These are phyloP conservation scores for Termitomyces sp. DNA, from an alignment of 768 basidiomycete genomes.

Conservation along the genomic window DNA sequence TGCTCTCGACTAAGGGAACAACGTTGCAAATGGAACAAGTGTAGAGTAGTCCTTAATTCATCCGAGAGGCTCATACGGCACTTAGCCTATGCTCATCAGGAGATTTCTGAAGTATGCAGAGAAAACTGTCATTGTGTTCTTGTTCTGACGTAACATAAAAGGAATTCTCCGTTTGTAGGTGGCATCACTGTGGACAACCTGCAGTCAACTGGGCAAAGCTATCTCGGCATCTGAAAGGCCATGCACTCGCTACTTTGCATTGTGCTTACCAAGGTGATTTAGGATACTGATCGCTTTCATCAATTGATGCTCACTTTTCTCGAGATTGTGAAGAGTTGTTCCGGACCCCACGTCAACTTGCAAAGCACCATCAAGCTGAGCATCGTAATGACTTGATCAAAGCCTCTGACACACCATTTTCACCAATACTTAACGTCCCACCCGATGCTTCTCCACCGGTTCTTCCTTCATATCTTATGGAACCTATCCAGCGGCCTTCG, in stretches of 20 bases:
- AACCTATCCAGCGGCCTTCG: slow-evolving; percentile 34
- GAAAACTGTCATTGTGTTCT: neutral
- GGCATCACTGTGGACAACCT: slow-evolving; percentile 49
- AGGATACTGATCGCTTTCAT: neutral
- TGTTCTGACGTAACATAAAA: neutral
- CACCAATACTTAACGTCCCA: slow-evolving; percentile 23
- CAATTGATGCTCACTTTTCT: neutral
- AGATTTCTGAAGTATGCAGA: slow-evolving; percentile 5
- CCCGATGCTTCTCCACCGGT: slow-evolving; percentile 30
- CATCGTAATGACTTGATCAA: slow-evolving; percentile 30
- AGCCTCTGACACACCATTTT: slow-evolving; percentile 25
- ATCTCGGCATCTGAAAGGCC: slow-evolving; percentile 45
- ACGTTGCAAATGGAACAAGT: slow-evolving; percentile 56
- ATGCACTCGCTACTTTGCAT: slow-evolving; percentile 35
- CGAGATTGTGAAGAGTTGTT: slow-evolving; percentile 52
- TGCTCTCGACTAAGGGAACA: slow-evolving; percentile 39
- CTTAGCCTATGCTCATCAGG: slow-evolving; percentile 22
- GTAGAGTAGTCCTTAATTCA: slow-evolving; percentile 51
- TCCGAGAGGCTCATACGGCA: slow-evolving; percentile 43
- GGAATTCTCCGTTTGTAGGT: slow-evolving; percentile 40
- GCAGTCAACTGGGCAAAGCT: slow-evolving; percentile 31
- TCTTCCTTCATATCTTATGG: slow-evolving; percentile 47
- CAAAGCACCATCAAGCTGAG: slow-evolving; percentile 41
- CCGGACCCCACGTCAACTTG: slow-evolving; percentile 37
- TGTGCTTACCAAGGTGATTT: slow-evolving; percentile 50